Base-by-base conservation (phyloP, 257 asterid genomes). In the Gentiana dahurica region DNA sequence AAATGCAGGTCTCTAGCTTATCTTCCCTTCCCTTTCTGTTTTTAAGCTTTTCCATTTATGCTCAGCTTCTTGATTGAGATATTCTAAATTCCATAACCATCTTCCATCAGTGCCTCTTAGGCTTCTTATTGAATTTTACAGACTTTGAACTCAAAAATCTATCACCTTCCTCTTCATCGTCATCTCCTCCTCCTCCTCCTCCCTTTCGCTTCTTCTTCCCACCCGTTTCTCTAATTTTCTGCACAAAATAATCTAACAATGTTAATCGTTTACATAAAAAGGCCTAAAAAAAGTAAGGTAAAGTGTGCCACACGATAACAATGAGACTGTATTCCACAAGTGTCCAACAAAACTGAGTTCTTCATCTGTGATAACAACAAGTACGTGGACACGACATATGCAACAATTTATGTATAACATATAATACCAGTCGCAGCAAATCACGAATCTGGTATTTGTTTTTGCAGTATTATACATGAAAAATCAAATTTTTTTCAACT, bases 211-310 rank as follows among this genome's bases (percentile, higher is more conserved):
- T 74, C 79, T 65, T 79, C 61, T 65, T 73, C 11, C 77, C 78
- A 8, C 84, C 84, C 2, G 48, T 59, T 68, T 86, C 95, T 70
- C 78, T 89, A 1, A 81, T 68, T 86, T 79, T 86, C 95, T 89
- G 83, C 70, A 2, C 12, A 33, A 41, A 49, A 8, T 24, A 24
- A 24, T 34, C 9, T 6, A 57, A 57, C 9, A 33, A 24, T 33
- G 38, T 12, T 1, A 3, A 37, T 24, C 24, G 11, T 41, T 10
- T 41, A 41, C 46, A 41, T 1, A 7, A 3, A 10, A 3, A 41
- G 46, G 11, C 9, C 9, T 2, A 10, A 41, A 41, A 10, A 4
- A 41, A 4, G 46, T 41, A 41, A 39, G 7, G 8, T 39, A 4
- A 39, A 1, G 1, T 2, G 45, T 2, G 45, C 7, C 45, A 39